Evolutionary conservation across 805 yeast species (phyloP).

Genomic region (Nakazawaea sp.): DNA sequence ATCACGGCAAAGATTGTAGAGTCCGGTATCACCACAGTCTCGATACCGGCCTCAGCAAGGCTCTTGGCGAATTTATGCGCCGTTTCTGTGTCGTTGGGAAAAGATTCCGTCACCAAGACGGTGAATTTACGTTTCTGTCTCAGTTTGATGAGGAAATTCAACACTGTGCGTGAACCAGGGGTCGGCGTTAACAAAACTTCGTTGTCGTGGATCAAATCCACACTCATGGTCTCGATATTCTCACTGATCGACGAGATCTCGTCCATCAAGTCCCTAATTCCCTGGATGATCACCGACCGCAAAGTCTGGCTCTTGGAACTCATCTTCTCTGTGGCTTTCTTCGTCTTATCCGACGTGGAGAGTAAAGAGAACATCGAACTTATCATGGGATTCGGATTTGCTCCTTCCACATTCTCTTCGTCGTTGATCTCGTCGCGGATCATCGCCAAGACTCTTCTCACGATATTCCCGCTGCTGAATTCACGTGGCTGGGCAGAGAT

Average conservation of each 20-base stretch:
- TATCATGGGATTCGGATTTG: slow-evolving; percentile 32
- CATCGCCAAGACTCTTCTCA: slow-evolving; percentile 79
- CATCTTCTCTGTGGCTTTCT: slow-evolving; percentile 18
- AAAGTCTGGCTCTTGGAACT: slow-evolving; percentile 52
- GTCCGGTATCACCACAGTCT: slow-evolving; percentile 88
- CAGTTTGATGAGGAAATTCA: slow-evolving; percentile 81
- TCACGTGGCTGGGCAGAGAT: slow-evolving; percentile 84
- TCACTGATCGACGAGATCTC: slow-evolving; percentile 87
- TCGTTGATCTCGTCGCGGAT: slow-evolving; percentile 81
- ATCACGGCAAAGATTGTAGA: slow-evolving; percentile 89
- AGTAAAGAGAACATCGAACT: slow-evolving; percentile 84
- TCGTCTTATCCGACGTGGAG: slow-evolving; percentile 34
- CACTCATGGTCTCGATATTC: slow-evolving; percentile 84
- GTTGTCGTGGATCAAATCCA: slow-evolving; percentile 90
- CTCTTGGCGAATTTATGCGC: slow-evolving; percentile 78
- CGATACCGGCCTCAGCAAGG: slow-evolving; percentile 79
- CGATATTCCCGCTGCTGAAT: slow-evolving; percentile 83
- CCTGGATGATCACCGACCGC: slow-evolving; percentile 83
- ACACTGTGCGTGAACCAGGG: slow-evolving; percentile 83
- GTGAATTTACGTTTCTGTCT: slow-evolving; percentile 86
- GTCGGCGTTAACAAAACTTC: slow-evolving; percentile 87
- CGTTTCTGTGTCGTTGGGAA: slow-evolving; percentile 75
- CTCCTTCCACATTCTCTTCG: slow-evolving; percentile 21
- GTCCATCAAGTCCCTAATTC: slow-evolving; percentile 86
- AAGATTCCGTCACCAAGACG: slow-evolving; percentile 85